A percentile compares a stretch with the other conserved stretches of the same genome.
phyloP scores from a whole-genome alignment of 2,329 filamentous ascomycete genomes.

The Aspergillus terreus region DNA sequence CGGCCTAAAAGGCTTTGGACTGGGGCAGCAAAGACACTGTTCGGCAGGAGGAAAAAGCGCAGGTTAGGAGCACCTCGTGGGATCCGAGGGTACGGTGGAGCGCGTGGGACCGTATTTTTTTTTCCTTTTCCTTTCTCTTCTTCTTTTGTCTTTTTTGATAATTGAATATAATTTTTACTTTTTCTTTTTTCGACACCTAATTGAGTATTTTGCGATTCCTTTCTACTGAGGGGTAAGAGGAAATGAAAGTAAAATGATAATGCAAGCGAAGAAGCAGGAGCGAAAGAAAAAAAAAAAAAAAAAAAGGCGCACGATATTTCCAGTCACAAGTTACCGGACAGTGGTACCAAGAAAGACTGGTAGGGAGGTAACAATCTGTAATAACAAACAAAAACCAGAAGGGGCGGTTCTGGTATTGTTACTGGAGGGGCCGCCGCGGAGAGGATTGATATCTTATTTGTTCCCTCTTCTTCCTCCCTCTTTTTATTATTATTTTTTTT shows the following conservation, averaged over 20 bases:
- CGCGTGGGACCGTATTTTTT: constrained; percentile 27
- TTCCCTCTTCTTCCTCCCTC: constrained; percentile 1
- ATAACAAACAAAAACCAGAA: constrained; percentile 11
- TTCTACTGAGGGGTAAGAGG: not conserved
- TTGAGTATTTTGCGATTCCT: not conserved
- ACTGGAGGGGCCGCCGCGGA: constrained; percentile 9
- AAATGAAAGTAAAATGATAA: not conserved
- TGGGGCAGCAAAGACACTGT: constrained; percentile 17
- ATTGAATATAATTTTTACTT: not conserved
- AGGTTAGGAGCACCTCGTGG: constrained; percentile 32
- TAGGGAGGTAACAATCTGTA: constrained; percentile 11
- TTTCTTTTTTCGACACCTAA: not conserved
- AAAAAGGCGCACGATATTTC: not conserved
- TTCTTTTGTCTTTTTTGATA: not conserved
- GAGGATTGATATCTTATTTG: not conserved
- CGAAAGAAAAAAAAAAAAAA: not conserved
- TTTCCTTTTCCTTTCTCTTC: constrained; percentile 1
- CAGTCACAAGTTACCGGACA: not conserved
- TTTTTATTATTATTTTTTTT: constrained; percentile 1
- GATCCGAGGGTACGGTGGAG: constrained; percentile 36
- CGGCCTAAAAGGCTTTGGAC: constrained; percentile 29
- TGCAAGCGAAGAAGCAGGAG: too few species aligned
- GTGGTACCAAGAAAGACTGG: not conserved
- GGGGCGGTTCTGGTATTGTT: constrained; percentile 16
- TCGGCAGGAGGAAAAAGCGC: constrained; percentile 24